Base-by-base conservation (phyloP, 2,329 filamentous ascomycete genomes). In the Cercospora berteroae region DNA sequence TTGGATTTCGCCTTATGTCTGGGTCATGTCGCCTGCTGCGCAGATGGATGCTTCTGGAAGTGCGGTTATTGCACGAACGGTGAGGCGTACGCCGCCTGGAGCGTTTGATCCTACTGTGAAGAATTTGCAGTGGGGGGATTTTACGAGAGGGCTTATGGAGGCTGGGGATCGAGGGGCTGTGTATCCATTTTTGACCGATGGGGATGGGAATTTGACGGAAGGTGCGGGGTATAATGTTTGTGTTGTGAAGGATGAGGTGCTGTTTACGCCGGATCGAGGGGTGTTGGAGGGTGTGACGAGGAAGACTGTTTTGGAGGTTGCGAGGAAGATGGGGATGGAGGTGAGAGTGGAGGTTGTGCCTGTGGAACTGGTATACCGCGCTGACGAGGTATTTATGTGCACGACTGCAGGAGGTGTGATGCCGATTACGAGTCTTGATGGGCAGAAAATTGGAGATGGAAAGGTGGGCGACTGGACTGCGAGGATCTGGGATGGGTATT, bases 331-430 rank as follows among this genome's bases (percentile, higher is more conserved):
- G 2, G 77, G 77, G 0, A 68, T 80, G 42, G 77, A 80, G 27
- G 74, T 82, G 5, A 78, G 76, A 3, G 63, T 81, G 29, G 80
- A 83, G 71, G 66, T 77, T 27, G 81, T 85, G 4, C 82, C 82
- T 0, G 74, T 83, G 0, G 77, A 81, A 13, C 9, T 77, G 39
- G 78, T 75, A 0, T 85, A 84, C 57, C 60, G 79, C 6, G 74
- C 77, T 0, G 83, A 86, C 65, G 84, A 86, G 75, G 78, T 85
- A 4, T 81, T 86, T 31, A 84, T 85, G 83, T 84, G 79, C 67
- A 85, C 83, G 0, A 85, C 84, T 13, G 83, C 84, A 0, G 84
- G 84, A 1, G 84, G 84, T 0, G 79, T 85, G 18, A 85, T 85
- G 83, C 83, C 83, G 0, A 84, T 86, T 27, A 84, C 82, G 0